Conservation (phyloP, 2,329 filamentous ascomycete species). For the Ophiostoma himal-ulmi region DNA sequence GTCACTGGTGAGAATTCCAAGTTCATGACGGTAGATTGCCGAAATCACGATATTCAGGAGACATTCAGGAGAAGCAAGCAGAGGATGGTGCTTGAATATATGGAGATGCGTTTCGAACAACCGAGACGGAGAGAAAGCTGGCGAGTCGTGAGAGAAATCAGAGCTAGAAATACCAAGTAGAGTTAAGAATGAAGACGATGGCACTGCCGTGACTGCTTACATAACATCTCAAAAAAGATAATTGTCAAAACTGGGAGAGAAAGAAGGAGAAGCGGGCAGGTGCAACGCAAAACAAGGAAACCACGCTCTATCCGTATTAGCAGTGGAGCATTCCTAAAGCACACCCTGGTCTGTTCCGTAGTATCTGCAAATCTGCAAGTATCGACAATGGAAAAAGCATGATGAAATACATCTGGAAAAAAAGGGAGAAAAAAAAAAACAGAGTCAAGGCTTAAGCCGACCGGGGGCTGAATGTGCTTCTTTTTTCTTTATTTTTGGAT, state of each 20-base stretch:
- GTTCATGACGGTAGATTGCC: not conserved
- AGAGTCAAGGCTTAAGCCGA: not conserved
- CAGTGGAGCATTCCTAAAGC: not conserved
- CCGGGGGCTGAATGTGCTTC: not conserved
- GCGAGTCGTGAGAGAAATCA: too few species aligned
- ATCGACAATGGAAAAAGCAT: not conserved
- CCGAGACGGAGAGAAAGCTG: too few species aligned
- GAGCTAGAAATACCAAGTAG: too few species aligned
- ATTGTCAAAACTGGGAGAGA: not conserved
- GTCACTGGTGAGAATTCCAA: not conserved
- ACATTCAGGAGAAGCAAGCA: not conserved
- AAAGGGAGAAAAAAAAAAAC: too few species aligned
- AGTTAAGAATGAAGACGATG: too few species aligned
- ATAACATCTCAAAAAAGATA: not conserved
- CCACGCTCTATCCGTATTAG: slow-evolving; percentile 1
- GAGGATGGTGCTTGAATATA: not conserved
- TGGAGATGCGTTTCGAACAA: not conserved
- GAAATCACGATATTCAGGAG: slow-evolving; percentile 12
- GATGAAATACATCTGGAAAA: not conserved
- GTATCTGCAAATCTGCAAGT: not conserved
- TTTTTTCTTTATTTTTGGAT: not conserved
- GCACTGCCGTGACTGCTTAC: not conserved
- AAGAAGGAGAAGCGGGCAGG: slow-evolving; percentile 3
- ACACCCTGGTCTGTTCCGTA: not conserved
- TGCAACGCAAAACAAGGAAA: not conserved